Evolutionary conservation across 441 rosid genomes (phyloP).

Genomic region (Populus hybrid): DNA sequence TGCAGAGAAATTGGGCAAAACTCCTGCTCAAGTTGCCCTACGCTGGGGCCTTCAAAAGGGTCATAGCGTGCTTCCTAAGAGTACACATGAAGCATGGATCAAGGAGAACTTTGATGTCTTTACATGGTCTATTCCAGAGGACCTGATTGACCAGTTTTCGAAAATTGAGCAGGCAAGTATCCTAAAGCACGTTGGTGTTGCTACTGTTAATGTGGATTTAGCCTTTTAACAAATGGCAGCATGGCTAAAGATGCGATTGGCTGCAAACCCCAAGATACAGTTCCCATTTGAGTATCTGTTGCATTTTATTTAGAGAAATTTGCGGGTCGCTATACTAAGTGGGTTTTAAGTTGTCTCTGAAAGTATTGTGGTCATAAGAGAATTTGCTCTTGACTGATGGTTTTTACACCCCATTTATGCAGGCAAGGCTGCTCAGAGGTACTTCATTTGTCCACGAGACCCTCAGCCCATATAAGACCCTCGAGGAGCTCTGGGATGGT

Average conservation of each 20-base stretch:
- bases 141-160: conserved; percentile 53
- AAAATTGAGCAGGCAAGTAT: conserved; percentile 69
- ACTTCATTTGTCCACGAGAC: conserved; percentile 49
- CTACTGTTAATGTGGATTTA: neutral
- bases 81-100: conserved; percentile 58
- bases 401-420: conserved; percentile 24
- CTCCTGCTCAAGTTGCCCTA: conserved; percentile 71
- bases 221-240: neutral
- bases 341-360: neutral
- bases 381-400: neutral
- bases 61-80: conserved; percentile 80
- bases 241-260: neutral
- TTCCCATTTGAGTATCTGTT: neutral
- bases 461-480: conserved; percentile 48
- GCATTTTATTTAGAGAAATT: neutral
- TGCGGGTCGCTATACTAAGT: neutral
- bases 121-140: conserved; percentile 74
- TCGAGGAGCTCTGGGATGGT: conserved; percentile 85
- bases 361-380: neutral
- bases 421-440: conserved; percentile 69
- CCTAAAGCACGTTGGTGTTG: neutral
- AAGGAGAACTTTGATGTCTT: conserved; percentile 64
- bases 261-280: neutral
- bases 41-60: conserved; percentile 90
- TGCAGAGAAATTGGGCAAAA: conserved; percentile 62